A percentile compares a stretch with the other conserved stretches of the same genome.
phyloP scores from a whole-genome alignment of 1,139 yeast species.

The Hyphopichia pseudoburtonii region DNA sequence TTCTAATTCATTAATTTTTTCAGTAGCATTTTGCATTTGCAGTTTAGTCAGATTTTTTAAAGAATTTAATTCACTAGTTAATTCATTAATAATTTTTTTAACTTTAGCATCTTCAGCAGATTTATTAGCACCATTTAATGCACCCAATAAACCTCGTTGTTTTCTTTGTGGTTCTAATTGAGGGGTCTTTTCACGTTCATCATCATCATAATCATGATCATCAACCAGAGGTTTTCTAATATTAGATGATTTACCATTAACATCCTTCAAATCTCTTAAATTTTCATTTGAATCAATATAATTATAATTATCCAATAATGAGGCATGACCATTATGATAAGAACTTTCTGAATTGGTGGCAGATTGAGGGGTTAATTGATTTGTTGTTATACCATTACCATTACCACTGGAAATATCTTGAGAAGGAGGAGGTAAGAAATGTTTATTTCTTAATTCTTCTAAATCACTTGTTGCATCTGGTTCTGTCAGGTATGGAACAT shows the following conservation, averaged over 20 bases:
- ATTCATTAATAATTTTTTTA: constrained; percentile 36
- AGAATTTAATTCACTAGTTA: constrained; percentile 47
- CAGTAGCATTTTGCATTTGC: constrained; percentile 56
- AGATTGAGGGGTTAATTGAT: neutral
- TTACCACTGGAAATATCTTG: neutral
- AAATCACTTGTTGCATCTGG: constrained; percentile 1
- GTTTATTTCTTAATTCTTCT: constrained; percentile 2
- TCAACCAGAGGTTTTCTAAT: too few relatives aligned
- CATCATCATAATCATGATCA: constrained; percentile 3
- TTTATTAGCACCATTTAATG: constrained; percentile 3
- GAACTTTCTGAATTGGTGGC: constrained; percentile 5
- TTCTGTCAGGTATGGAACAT: constrained; percentile 4
- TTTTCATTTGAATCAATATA: constrained; percentile 6
- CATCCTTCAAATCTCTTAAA: too few relatives aligned
- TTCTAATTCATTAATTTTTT: constrained; percentile 49
- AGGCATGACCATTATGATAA: constrained; percentile 14
- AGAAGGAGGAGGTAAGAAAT: constrained; percentile 8
- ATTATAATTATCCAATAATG: constrained; percentile 11
- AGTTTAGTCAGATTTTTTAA: constrained; percentile 47
- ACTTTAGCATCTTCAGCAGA: constrained; percentile 25
- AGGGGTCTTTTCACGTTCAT: constrained; percentile 3
- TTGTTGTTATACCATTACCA: too few relatives aligned
- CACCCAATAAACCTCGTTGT: constrained; percentile 1
- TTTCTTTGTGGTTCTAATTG: constrained; percentile 1
- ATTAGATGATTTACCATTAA: neutral